Evolutionary conservation across 2,329 filamentous ascomycete species (phyloP), one percentile per base, ranked within the genome.

Genomic region (Rhytidhysteron rufulum): DNA sequence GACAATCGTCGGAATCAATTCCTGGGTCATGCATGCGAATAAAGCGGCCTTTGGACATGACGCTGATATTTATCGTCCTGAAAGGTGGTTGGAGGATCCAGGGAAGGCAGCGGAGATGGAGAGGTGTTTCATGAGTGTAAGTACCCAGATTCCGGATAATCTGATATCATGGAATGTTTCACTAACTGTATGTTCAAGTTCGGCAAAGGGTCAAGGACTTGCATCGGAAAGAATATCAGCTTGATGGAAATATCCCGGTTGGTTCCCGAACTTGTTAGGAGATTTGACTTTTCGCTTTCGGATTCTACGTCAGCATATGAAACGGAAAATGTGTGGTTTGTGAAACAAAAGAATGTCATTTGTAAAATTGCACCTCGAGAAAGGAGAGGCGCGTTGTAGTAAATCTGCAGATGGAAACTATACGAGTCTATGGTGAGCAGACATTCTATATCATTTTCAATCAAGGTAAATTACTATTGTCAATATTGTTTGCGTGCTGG

Each of bases 11-110:
- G 71, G 70, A 6, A 57, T 70, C 25, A 73, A 70, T 37, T 53
- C 69, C 2, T 73, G 69, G 68, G 68, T 69, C 0, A 40, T 71
- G 0, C 69, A 74, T 35, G 50, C 58, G 27, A 60, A 72, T 35
- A 47, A 48, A 2, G 44, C 54, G 1, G 54, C 74, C n/a, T 76
- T 67, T 37, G 61, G 62, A 0, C 31, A 41, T 0, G 62, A 71
- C 41, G 60, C 66, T 0, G 54, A 65, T 3, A 45, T 55, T 1
- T 75, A 66, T 44, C 44, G 55, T 10, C 72, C 72, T 0, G 69
- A 73, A 43, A 54, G 72, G 7, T 75, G 72, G 72, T 43, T 71
- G 5, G 57, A 63, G 1, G 11, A 17, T 25, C 18, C 30, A 16
- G 52, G 37, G 19, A 17, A 34, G 5, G 37, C 51, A 45, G 57